A percentile compares a stretch with the other conserved stretches of the same genome.
Conservation (phyloP, 1,284 basidiomycete species). For the Anthracocystis setariae region DNA sequence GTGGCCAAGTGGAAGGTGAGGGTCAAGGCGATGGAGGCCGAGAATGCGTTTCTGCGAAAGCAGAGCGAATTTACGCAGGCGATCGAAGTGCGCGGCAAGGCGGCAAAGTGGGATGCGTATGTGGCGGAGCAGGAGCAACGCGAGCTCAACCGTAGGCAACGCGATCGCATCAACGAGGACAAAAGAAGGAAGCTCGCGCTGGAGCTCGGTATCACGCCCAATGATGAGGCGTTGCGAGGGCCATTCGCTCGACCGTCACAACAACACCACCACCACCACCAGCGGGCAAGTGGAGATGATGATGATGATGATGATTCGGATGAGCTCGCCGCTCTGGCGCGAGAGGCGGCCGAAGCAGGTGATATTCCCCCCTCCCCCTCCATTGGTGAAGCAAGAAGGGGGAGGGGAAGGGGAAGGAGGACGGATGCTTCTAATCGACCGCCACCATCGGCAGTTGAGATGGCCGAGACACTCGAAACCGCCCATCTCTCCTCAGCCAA, state of each 20-base stretch:
- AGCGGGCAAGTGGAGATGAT: conserved; percentile 18
- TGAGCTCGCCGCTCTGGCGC: conserved; percentile 33
- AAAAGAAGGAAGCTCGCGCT: conserved; percentile 3
- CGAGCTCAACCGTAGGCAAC: conserved; percentile 9
- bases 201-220: neutral
- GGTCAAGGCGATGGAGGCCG: conserved; percentile 6
- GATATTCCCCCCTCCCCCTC: too few relatives aligned
- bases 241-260: conserved; percentile 14
- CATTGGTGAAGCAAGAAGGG: neutral
- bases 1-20: conserved; percentile 15
- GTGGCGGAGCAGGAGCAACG: conserved; percentile 13
- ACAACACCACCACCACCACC: too few relatives aligned
- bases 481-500: conserved; percentile 13
- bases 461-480: conserved; percentile 18
- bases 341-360: conserved; percentile 34
- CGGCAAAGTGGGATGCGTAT: conserved; percentile 30
- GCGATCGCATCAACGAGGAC: conserved; percentile 16
- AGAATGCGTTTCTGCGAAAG: conserved; percentile 2
- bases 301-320: too few relatives aligned
- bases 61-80: conserved; percentile 13
- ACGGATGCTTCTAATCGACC: conserved; percentile 13
- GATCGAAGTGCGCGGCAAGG: conserved; percentile 19
- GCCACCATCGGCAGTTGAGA: conserved; percentile 5
- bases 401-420: neutral
- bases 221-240: conserved; percentile 7